These are phyloP conservation scores for Heterobasidion parviporum DNA, from an alignment of 1,284 basidiomycete species.

Conservation along the genomic window DNA sequence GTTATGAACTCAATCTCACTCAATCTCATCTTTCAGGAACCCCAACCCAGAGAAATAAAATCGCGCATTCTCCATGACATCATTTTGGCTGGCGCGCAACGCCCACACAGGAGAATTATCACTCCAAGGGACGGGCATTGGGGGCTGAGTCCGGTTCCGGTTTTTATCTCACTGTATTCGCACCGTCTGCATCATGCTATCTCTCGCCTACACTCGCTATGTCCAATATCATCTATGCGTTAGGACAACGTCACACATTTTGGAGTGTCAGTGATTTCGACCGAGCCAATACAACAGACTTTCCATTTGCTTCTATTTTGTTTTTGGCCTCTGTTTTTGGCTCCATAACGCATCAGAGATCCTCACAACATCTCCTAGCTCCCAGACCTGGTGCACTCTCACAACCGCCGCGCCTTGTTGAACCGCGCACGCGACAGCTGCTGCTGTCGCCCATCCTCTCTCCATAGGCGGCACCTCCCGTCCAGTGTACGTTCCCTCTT, in stretches of 20 bases:
- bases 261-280: too few species aligned
- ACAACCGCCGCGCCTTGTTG: conserved; percentile 70
- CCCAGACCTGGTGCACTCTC: conserved; percentile 77
- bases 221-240: not conserved
- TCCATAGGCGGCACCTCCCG: conserved; percentile 52
- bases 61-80: not conserved
- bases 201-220: conserved; percentile 5
- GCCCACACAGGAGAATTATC: not conserved
- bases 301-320: not conserved
- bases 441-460: conserved; percentile 76
- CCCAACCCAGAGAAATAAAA: conserved; percentile 77
- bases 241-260: not conserved
- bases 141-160: not conserved
- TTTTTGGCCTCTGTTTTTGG: not conserved
- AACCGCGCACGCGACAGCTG: conserved; percentile 70
- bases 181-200: conserved; percentile 6
- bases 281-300: too few species aligned
- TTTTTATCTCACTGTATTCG: conserved; percentile 8
- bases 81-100: not conserved
- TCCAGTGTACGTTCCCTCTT: conserved; percentile 32
- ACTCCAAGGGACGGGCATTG: not conserved
- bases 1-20: conserved; percentile 1
- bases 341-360: conserved; percentile 40
- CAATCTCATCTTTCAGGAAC: conserved; percentile 46
- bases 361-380: conserved; percentile 54